phyloP scores from a whole-genome alignment of 2,329 filamentous ascomycete species.

The Diaporthe sp. region DNA sequence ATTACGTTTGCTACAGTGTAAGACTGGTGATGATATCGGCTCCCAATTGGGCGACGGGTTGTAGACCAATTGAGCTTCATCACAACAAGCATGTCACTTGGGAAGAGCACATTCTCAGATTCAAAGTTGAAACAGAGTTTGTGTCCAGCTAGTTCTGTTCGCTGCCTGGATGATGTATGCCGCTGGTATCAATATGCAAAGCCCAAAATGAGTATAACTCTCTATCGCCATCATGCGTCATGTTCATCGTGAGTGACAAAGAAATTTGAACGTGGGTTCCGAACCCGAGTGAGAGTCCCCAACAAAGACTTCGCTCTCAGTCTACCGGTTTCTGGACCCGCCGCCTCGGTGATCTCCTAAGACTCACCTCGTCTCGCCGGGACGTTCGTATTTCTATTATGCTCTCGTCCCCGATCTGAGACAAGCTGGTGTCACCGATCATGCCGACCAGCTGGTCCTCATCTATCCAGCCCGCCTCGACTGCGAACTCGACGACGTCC shows the following conservation, averaged over 20 bases:
- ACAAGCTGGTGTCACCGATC: slow-evolving; percentile 21
- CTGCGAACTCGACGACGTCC: slow-evolving; percentile 68
- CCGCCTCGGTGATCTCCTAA: slow-evolving; percentile 40
- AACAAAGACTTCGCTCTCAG: neutral
- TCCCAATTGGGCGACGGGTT: fast-evolving
- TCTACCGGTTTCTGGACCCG: slow-evolving; percentile 23
- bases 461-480: slow-evolving; percentile 69
- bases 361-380: slow-evolving; percentile 28
- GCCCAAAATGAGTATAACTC: neutral
- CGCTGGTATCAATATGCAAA: slow-evolving; percentile 26
- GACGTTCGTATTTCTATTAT: slow-evolving; percentile 38
- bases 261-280: neutral
- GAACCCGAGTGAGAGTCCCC: neutral
- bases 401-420: slow-evolving; percentile 41
- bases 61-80: neutral
- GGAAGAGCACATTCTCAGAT: neutral
- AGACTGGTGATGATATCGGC: neutral
- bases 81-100: neutral
- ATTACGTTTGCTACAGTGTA: no score
- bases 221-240: neutral
- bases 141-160: slow-evolving; percentile 5
- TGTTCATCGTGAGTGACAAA: neutral
- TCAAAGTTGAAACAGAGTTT: neutral
- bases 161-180: neutral
- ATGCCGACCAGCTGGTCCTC: slow-evolving; percentile 60